Percentiles rank a stretch among this genome's conserved stretches.
These are phyloP conservation scores for Populus alba DNA, from an alignment of 345 rosid species.

Conservation along the genomic window DNA sequence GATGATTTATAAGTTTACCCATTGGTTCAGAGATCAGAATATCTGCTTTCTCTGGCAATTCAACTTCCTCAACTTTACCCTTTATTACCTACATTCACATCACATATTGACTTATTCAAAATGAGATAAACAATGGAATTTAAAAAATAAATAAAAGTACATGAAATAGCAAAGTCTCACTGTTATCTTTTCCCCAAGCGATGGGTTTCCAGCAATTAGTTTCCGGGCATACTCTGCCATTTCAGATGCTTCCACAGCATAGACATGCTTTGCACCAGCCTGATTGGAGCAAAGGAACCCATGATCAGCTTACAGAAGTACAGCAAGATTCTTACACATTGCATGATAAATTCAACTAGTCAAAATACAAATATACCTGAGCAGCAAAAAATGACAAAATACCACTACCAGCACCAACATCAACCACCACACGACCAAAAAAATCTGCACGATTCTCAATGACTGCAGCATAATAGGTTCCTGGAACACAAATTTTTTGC, in stretches of 20 bases:
- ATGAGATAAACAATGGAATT: not conserved
- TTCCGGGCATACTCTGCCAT: slow-evolving; percentile 97
- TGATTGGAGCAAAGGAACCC: slow-evolving; percentile 26
- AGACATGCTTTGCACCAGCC: slow-evolving; percentile 99
- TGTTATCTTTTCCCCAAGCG: slow-evolving; percentile 72
- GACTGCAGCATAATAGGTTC: slow-evolving; percentile 96
- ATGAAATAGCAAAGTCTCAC: slow-evolving; percentile 40
- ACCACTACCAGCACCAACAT: slow-evolving; percentile 99
- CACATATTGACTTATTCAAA: slow-evolving; percentile 2
- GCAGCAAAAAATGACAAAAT: slow-evolving; percentile 97
- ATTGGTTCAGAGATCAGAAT: slow-evolving; percentile 95
- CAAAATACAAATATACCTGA: slow-evolving; percentile 50
- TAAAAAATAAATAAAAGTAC: not conserved
- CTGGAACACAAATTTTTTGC: slow-evolving; percentile 39
- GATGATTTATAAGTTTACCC: slow-evolving; percentile 49
- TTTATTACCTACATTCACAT: slow-evolving; percentile 63
- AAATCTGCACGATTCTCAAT: slow-evolving; percentile 92
- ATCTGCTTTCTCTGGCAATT: slow-evolving; percentile 97
- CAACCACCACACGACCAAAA: slow-evolving; percentile 85
- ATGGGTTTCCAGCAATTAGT: slow-evolving; percentile 89
- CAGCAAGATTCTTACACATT: not conserved
- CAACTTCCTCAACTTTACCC: slow-evolving; percentile 96
- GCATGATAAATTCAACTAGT: not conserved
- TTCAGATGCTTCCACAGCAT: slow-evolving; percentile 99
- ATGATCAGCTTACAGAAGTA: slow-evolving; percentile 9